A percentile compares a stretch with the other conserved stretches of the same genome.
phyloP scores from a whole-genome alignment of 1,139 yeast species.

The Wickerhamiella infanticola region DNA sequence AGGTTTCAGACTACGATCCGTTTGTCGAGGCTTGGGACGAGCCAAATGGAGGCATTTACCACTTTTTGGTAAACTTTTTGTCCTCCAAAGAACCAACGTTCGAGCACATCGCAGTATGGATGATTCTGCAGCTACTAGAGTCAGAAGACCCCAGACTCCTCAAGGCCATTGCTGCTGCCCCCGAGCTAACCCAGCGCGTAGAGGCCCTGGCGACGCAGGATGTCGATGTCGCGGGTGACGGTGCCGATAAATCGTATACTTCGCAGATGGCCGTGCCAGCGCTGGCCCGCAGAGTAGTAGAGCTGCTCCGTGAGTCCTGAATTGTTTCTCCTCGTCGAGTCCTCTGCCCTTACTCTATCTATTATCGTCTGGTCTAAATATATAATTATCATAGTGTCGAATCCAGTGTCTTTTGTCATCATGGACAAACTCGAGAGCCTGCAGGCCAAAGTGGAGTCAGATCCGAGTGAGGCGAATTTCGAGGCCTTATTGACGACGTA shows the following conservation, averaged over 20 bases:
- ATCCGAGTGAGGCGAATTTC: slow-evolving; percentile 2
- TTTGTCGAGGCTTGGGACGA: slow-evolving; percentile 66
- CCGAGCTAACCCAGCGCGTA: slow-evolving; percentile 23
- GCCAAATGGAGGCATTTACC: slow-evolving; percentile 76
- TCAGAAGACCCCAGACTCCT: slow-evolving; percentile 60
- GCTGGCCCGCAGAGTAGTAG: slow-evolving; percentile 21
- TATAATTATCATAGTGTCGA: not conserved
- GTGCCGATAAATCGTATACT: slow-evolving; percentile 19
- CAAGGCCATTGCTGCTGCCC: slow-evolving; percentile 21
- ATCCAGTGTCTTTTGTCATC: not conserved
- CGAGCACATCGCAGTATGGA: slow-evolving; percentile 97
- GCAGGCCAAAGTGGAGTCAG: slow-evolving; percentile 4
- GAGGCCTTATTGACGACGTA: slow-evolving; percentile 35
- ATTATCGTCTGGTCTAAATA: not conserved
- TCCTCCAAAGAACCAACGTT: slow-evolving; percentile 85
- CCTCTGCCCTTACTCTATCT: not conserved
- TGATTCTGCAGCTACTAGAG: slow-evolving; percentile 81
- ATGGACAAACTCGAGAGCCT: slow-evolving; percentile 2
- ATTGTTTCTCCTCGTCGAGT: not conserved
- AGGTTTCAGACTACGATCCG: slow-evolving; percentile 69
- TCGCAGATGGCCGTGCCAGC: slow-evolving; percentile 26
- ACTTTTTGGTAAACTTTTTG: slow-evolving; percentile 67
- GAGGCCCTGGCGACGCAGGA: slow-evolving; percentile 22
- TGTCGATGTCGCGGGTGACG: slow-evolving; percentile 10
- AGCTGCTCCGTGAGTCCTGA: slow-evolving; percentile 11